Base-by-base conservation (phyloP, 176 grass and related monocot species). In the Hordeum marinum region DNA sequence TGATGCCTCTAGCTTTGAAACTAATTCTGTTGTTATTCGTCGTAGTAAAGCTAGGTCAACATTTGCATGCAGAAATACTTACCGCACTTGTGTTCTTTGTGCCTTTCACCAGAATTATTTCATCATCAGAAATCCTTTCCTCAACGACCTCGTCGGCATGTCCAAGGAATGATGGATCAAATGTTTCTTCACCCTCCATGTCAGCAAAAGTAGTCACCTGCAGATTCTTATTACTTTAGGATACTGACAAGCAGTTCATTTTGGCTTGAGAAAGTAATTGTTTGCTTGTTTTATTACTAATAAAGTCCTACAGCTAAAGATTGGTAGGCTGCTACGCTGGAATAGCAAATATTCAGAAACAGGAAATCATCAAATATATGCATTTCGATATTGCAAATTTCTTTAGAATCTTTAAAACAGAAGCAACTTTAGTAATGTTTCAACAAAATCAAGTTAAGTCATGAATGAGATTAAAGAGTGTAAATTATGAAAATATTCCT, bases 151-250 rank as follows among this genome's bases (percentile, higher is more conserved):
- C 95, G 46, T 93, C 89, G 20, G 92, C 86, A 72, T 94, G 85
- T 32, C 95, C 95, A 83, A 97, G 90, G 82, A 97, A 89, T 60
- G 90, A 91, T 26, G 84, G 26, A 86, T 97, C 95, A 66, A 97
- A 97, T 23, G 95, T 94, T 89, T 97, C 95, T 72, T 97, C 95
- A 46, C 92, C 95, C 90, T 94, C 95, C 95, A 97, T 94, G 80
- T 97, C 95, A 88, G 92, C 95, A 90, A 94, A 97, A 62, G 95
- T 97, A 73, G 90, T 86, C 57, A 97, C 89, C 95, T 97, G 78
- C 55, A 78, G 2, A 29, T 63, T 55, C 39, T 8, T 31, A 23
- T 60, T 42, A 68, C 21, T 42, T 77, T 37, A 66, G 24, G 18
- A 77, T 18, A 11, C 3, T 18, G 9, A 42, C 15, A 52, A 18